phyloP scores from a whole-genome alignment of 2,329 filamentous ascomycete genomes.

The Nothomitra cinnamomea region DNA sequence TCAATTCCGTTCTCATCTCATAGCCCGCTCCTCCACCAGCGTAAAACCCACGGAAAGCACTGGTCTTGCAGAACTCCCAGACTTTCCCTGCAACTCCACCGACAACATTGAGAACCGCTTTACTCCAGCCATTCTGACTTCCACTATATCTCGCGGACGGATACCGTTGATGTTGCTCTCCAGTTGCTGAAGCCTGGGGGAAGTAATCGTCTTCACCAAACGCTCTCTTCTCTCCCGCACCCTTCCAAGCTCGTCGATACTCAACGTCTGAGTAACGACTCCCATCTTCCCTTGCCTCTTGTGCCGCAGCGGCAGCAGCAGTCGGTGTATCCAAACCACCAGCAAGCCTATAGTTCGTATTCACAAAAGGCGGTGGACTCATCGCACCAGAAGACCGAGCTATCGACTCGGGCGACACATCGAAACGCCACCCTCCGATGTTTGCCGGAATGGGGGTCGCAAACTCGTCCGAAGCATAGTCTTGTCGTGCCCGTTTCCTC shows the following conservation, averaged over 20 bases:
- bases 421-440: background rate
- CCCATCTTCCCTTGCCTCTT: conserved; percentile 16
- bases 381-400: conserved; percentile 13
- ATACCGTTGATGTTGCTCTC: background rate
- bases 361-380: conserved; percentile 29
- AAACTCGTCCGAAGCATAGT: conserved; percentile 9
- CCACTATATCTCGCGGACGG: background rate
- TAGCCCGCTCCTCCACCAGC: conserved; percentile 69
- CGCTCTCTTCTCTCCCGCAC: conserved; percentile 7
- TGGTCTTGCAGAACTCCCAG: conserved; percentile 61
- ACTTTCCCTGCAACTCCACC: conserved; percentile 58
- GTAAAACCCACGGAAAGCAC: conserved; percentile 66
- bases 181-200: background rate
- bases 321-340: conserved; percentile 32
- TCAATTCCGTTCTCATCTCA: conserved; percentile 27
- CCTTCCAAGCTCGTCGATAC: conserved; percentile 19
- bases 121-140: conserved; percentile 32
- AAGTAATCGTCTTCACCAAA: background rate
- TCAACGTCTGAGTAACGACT: conserved; percentile 22
- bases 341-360: conserved; percentile 33
- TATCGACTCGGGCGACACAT: conserved; percentile 6
- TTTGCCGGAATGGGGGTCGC: conserved; percentile 6
- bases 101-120: conserved; percentile 42
- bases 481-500: background rate
- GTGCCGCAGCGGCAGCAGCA: conserved; percentile 18